Evolutionary conservation across 495 filamentous ascomycete genomes (phyloP), one percentile per base, ranked within the genome.

Genomic region (Echria macrotheca): DNA sequence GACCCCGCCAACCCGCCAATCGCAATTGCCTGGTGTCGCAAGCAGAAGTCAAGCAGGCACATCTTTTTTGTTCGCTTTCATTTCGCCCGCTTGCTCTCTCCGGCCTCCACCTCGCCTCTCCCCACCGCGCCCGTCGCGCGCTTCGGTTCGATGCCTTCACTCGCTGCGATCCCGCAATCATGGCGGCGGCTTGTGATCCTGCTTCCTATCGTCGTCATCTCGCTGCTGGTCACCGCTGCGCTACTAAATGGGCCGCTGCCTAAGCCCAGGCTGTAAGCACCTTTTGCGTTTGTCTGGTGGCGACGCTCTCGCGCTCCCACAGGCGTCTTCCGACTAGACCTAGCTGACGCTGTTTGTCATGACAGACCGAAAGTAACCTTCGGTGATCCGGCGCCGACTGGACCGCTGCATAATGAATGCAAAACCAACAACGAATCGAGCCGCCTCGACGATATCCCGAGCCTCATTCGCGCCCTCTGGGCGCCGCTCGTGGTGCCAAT

Each of bases 161-260:
- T n/a, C n/a, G n/a, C n/a, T n/a, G n/a, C n/a, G n/a, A n/a, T 64
- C 41, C 53, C 58, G 11, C 58, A 59, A 40, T 49, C 58, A 18
- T 56, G 55, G 58, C 50, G 60, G 50, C 50, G 60, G 14, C 33
- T 56, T 17, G 7, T 61, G 12, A 36, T 58, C 23, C 22, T 63
- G 14, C 40, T 59, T 5, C 52, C 50, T 0, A 35, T 52, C 5
- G 21, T 54, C 19, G 17, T 59, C 23, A 32, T 61, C 28, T 18
- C 50, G 0, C 38, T 59, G 2, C n/a, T 45, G 8, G 32, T 61
- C 24, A 31, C 45, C 7, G 45, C 53, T 17, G 53, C 51, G 17
- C 12, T 59, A 12, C 60, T 56, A 42, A 44, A 52, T 46, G 55
- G 50, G 8, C 44, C 50, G 11, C 22, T 64, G 17, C 57, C 54